Base-by-base conservation (phyloP, 2,329 filamentous ascomycete genomes). In the Stagonosporopsis vannaccii region DNA sequence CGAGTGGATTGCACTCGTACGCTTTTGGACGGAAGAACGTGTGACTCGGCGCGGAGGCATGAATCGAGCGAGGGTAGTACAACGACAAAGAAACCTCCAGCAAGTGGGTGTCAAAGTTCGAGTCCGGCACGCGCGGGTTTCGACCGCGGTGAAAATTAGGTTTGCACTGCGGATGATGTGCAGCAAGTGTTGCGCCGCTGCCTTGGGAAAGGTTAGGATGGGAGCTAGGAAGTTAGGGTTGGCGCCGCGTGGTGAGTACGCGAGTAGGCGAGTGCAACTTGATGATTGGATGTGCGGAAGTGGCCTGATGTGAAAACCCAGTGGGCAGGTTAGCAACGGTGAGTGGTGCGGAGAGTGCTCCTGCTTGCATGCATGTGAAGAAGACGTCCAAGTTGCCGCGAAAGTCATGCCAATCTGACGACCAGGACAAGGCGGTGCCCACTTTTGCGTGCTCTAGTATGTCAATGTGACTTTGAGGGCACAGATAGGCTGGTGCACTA, bases 101-200 rank as follows among this genome's bases (percentile, higher is more conserved):
- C 22, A 36, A 23, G 43, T 17, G 28, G 42, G 15, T 42, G 32
- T 44, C 22, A 56, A 51, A 32, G 37, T 46, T 49, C 40, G 28
- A 44, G 39, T 23, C 42, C 47, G 51, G 56, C 39, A 22, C n/a
- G 13, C 13, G 36, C 39, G 22, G 37, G 32, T 12, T 32, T 26
- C 35, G 44, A 45, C 43, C 33, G 56, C 50, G 25, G 51, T 56
- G 33, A 45, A 56, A 49, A 59, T 56, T 53, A 56, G 37, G 57
- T 59, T 59, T 56, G 44, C 23, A n/a, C 28, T 23, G 52, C 52
- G 40, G 40, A 47, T 56, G 52, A 50, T 56, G 48, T 56, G 57
- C 57, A 53, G 47, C 33, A 37, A 35, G 33, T 43, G 35, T n/a
- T 28, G 47, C 23, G 48, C 52, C 48, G 33, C 49, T 33, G 35